Conservation (phyloP, 345 rosid species). For the Eutrema heterophyllum region DNA sequence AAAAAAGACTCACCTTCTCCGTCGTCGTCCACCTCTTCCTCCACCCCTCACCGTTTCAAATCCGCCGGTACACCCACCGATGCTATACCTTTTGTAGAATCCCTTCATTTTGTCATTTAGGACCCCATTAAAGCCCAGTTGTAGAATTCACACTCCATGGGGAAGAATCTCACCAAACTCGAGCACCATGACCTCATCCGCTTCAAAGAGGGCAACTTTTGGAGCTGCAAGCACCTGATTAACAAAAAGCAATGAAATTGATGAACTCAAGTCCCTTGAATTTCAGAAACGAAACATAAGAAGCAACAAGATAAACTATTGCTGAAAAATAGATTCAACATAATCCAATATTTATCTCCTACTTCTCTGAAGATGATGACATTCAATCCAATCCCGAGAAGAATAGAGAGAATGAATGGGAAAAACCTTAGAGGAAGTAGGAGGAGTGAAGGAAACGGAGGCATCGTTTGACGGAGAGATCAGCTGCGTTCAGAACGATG, state of each 20-base stretch:
- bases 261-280: not conserved
- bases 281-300: not conserved
- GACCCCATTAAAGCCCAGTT: slow-evolving; percentile 54
- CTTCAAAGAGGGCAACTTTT: slow-evolving; percentile 47
- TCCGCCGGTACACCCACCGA: not conserved
- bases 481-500: slow-evolving; percentile 94
- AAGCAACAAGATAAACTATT: not conserved
- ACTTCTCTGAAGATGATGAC: not conserved
- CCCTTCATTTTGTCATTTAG: slow-evolving; percentile 91
- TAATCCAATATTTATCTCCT: not conserved
- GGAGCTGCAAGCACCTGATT: slow-evolving; percentile 52
- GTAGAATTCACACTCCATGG: slow-evolving; percentile 58
- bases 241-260: not conserved
- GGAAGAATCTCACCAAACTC: slow-evolving; percentile 69
- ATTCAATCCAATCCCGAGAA: not conserved
- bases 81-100: slow-evolving; percentile 67
- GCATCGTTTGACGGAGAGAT: slow-evolving; percentile 52
- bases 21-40: slow-evolving; percentile 36
- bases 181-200: slow-evolving; percentile 73
- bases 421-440: slow-evolving; percentile 49
- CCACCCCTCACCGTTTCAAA: slow-evolving; percentile 28
- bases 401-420: not conserved
- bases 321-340: not conserved
- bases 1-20: slow-evolving; percentile 37
- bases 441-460: slow-evolving; percentile 48